A percentile compares a stretch with the other conserved stretches of the same genome.
Evolutionary conservation across 345 rosid species (phyloP).

Genomic region (Syzygium grande): DNA sequence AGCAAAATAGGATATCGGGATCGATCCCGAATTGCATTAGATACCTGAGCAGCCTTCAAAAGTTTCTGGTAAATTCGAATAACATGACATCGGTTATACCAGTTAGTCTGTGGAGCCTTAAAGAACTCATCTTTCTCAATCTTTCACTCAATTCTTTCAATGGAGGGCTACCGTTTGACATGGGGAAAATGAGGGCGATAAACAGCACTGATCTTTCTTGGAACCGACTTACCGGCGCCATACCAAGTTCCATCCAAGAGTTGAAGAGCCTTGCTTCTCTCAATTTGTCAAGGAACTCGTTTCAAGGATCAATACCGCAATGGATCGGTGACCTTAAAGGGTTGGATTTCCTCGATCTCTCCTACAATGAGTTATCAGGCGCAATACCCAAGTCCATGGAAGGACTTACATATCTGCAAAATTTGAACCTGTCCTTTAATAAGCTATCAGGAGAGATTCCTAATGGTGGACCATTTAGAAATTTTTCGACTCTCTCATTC

Average conservation of each 20-base stretch:
- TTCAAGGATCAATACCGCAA: slow-evolving; percentile 5
- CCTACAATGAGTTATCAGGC: background rate
- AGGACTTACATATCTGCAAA: background rate
- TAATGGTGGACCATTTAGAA: background rate
- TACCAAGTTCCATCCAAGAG: background rate
- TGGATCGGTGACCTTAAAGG: background rate
- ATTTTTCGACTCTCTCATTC: background rate
- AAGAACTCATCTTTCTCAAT: background rate
- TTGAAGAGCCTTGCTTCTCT: background rate
- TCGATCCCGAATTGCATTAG: background rate
- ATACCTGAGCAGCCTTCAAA: background rate
- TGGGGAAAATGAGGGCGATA: background rate
- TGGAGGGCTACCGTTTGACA: background rate
- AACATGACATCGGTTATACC: background rate
- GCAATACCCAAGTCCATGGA: background rate
- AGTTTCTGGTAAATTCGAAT: background rate
- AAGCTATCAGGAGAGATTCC: background rate
- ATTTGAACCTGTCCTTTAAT: slow-evolving; percentile 3
- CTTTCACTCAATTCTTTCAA: background rate
- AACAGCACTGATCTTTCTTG: background rate
- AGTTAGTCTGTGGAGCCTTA: background rate
- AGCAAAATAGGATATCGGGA: background rate
- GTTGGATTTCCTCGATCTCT: background rate
- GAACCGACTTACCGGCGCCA: background rate
- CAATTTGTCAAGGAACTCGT: background rate